Evolutionary conservation across 1,284 basidiomycete species (phyloP).

Genomic region (Ceratobasidium theobromae): DNA sequence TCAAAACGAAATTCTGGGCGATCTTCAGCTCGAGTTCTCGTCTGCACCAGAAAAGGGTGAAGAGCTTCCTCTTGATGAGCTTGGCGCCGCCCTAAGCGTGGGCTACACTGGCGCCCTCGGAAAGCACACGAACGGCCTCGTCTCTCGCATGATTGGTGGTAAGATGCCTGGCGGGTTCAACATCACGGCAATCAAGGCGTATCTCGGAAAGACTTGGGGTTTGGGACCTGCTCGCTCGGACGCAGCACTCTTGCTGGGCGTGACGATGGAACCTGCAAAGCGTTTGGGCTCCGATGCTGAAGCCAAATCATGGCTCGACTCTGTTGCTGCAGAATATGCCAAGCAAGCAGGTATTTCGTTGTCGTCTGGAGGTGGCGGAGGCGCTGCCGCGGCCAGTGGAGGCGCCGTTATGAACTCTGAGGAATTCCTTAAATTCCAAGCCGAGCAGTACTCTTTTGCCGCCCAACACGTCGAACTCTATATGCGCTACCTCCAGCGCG

Average conservation of each 20-base stretch:
- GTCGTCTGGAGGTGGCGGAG: slow-evolving; percentile 64
- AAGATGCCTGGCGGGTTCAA: slow-evolving; percentile 99
- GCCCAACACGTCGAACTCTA: slow-evolving; percentile 93
- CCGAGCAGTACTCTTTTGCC: slow-evolving; percentile 90
- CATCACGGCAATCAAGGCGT: slow-evolving; percentile 84
- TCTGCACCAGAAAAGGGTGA: slow-evolving; percentile 97
- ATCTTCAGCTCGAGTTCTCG: slow-evolving; percentile 85
- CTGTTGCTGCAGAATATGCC: slow-evolving; percentile 81
- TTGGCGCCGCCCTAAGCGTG: slow-evolving; percentile 80
- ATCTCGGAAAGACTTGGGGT: slow-evolving; percentile 92
- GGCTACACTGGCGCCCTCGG: slow-evolving; percentile 88
- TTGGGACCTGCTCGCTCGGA: slow-evolving; percentile 88
- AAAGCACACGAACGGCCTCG: slow-evolving; percentile 91
- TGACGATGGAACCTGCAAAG: slow-evolving; percentile 92
- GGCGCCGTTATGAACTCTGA: slow-evolving; percentile 95
- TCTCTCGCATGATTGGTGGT: slow-evolving; percentile 88
- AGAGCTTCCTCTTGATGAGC: slow-evolving; percentile 92
- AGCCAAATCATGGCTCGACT: slow-evolving; percentile 92
- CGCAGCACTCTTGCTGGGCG: slow-evolving; percentile 86
- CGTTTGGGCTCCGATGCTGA: slow-evolving; percentile 90
- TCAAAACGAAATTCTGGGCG: slow-evolving; percentile 95
- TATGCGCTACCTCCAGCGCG: slow-evolving; percentile 93
- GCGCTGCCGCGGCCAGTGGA: slow-evolving; percentile 52
- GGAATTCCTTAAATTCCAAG: slow-evolving; percentile 95
- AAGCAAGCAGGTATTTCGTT: slow-evolving; percentile 85